Evolutionary conservation across 2,329 filamentous ascomycete genomes (phyloP).

Genomic region (Cercospora beticola): DNA sequence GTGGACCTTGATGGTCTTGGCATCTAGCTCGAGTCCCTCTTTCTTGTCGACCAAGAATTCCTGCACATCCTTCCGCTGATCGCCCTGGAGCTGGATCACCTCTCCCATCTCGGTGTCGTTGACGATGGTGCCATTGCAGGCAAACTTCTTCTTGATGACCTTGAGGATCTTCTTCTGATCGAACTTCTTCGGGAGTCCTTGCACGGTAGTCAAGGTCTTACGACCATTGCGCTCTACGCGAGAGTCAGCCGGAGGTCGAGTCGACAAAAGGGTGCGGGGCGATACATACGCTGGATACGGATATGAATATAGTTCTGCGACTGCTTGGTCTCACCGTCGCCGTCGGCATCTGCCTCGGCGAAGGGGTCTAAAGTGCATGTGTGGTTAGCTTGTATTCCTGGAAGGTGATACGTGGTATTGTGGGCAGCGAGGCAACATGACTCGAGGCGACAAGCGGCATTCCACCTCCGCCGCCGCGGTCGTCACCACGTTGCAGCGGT

Average conservation of each 20-base stretch:
- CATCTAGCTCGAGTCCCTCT: constrained; percentile 87
- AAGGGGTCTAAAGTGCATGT: constrained; percentile 76
- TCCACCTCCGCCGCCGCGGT: background rate
- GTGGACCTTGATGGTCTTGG: constrained; percentile 91
- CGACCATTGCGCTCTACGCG: constrained; percentile 97
- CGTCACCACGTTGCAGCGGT: background rate
- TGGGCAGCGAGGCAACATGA: background rate
- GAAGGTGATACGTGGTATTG: background rate
- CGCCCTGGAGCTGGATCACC: constrained; percentile 99
- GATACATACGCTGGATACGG: constrained; percentile 81
- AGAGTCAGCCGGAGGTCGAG: constrained; percentile 13
- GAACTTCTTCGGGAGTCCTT: constrained; percentile 98
- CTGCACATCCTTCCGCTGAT: constrained; percentile 98
- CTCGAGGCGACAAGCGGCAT: background rate
- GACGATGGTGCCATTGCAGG: constrained; percentile 99
- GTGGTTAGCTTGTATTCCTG: constrained; percentile 14
- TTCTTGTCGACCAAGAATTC: constrained; percentile 97
- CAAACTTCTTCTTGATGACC: constrained; percentile 99
- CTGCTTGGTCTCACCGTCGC: constrained; percentile 92
- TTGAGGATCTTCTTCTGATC: constrained; percentile 99
- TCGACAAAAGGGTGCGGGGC: background rate
- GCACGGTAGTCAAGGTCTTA: constrained; percentile 99
- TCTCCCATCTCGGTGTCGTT: constrained; percentile 95
- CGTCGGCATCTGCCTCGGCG: constrained; percentile 99
- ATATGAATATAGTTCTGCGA: constrained; percentile 99